Base-by-base conservation (phyloP, 1,284 basidiomycete genomes). In the Cystobasidiaceae sp. region DNA sequence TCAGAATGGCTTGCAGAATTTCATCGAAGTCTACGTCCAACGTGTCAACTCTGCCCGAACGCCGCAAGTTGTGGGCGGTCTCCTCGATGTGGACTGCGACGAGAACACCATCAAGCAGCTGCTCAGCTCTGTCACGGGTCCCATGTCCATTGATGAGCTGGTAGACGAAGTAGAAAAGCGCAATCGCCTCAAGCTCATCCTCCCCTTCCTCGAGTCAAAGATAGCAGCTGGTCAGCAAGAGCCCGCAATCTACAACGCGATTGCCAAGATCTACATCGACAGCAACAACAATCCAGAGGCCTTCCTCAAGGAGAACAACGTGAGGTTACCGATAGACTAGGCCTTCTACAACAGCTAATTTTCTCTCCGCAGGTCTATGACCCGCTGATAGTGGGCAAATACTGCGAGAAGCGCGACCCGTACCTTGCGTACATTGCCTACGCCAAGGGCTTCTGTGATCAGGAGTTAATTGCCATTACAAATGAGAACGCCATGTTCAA, bases 401-500 rank as follows among this genome's bases (percentile, higher is more conserved):
- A 97, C 84, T 99, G 96, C 80, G 96, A 98, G 81, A 91, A 91
- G 70, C 89, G 96, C 58, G 96, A 99, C 77, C 96, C 96, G 5
- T 97, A 97, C 80, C 83, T 98, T 67, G 96, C 96, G 28, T 99
- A 96, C 81, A 98, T 98, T 74, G 96, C 96, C 1, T 99, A 98
- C 77, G 96, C 96, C 58, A 98, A 98, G 79, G 96, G 96, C 71
- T 89, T 97, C 80, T 99, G 96, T 75, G 96, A 99, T 72, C 93
- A 98, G 11, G 96, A 99, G 79, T 84, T 99, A 71, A 93, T 99
- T 76, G 78, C 85, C 33, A 94, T 99, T 78, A 98, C 96, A 61
- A 98, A 98, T 77, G 94, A 97, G 73, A 99, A 99, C 81, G 88
- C 93, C 33, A 99, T 98, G 96, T 99, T 96, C 85, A 99, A 98